Base-by-base conservation (phyloP, 768 basidiomycete species). In the Ephemerocybe angulata region DNA sequence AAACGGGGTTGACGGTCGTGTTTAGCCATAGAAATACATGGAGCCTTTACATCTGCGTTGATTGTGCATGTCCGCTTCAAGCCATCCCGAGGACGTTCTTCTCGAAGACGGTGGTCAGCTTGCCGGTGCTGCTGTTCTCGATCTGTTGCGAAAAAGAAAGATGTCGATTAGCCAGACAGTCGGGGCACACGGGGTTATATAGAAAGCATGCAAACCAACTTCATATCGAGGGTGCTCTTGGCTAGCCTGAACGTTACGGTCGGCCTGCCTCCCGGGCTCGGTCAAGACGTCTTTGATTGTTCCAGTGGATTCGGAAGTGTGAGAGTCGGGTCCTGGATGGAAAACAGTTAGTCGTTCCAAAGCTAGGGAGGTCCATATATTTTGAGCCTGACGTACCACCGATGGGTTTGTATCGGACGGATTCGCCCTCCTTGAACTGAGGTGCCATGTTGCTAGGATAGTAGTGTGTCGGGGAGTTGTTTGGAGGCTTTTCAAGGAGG, bases 211-310 rank as follows among this genome's bases (percentile, higher is more conserved):
- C n/a, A n/a, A n/a, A n/a, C n/a, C n/a, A n/a, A 54, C 46, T 46
- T 47, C 53, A 17, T 54, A 54, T 29, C 53, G 43, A 25, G 53
- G 44, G 29, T 54, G 28, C 3, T 48, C 53, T 33, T 46, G 30
- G 21, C 53, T 54, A 15, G 53, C 53, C 22, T 54, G 30, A n/a
- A 54, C 53, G 25, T 54, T 54, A 22, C 52, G 17, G 25, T 53
- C 52, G 10, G 52, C 52, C 21, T 53, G 33, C 3, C 42, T 24
- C 3, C 52, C 52, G 1, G 52, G 42, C 42, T 51, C 8, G 31
- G 52, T 53, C n/a, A 53, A 22, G 13, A 53, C 28, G 21, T 53
- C 43, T 15, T 48, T 33, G 44, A 54, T 47, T 1, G 21, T 29
- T 1, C 53, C 53, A 21, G 22, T 19, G 7, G 44, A 33, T 25